phyloP scores from a whole-genome alignment of 2,329 filamentous ascomycete species.

The Xylaria sp. region DNA sequence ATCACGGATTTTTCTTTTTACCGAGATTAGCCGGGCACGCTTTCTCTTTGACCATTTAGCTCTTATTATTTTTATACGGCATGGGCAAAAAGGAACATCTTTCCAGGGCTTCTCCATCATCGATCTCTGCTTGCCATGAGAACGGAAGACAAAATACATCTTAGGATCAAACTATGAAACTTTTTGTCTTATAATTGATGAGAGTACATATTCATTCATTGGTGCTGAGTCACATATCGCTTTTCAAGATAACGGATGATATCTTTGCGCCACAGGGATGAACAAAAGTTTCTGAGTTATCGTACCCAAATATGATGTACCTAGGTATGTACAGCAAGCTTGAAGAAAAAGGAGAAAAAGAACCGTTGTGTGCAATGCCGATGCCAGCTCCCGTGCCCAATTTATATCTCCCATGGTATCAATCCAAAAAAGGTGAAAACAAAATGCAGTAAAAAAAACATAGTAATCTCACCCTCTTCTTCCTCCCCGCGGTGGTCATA shows the following conservation, averaged over 20 bases:
- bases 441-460: background rate
- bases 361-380: constrained; percentile 8
- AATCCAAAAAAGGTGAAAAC: background rate
- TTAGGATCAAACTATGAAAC: constrained; percentile 11
- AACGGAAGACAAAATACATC: background rate
- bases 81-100: constrained; percentile 7
- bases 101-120: background rate
- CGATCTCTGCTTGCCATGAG: constrained; percentile 7
- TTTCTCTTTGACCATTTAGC: background rate
- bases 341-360: background rate
- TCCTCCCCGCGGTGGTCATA: background rate
- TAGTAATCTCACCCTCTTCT: background rate
- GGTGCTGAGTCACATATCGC: background rate
- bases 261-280: background rate
- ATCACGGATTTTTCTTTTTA: background rate
- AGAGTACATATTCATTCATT: constrained; percentile 25
- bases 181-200: constrained; percentile 3
- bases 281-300: background rate
- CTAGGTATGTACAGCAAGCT: constrained; percentile 20
- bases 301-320: background rate
- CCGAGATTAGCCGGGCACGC: constrained; percentile 1
- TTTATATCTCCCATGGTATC: constrained; percentile 29
- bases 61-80: background rate
- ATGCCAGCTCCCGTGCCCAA: constrained; percentile 8
- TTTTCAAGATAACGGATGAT: background rate